Conservation (phyloP, 306 rosid species). For the Quercus dentata region DNA sequence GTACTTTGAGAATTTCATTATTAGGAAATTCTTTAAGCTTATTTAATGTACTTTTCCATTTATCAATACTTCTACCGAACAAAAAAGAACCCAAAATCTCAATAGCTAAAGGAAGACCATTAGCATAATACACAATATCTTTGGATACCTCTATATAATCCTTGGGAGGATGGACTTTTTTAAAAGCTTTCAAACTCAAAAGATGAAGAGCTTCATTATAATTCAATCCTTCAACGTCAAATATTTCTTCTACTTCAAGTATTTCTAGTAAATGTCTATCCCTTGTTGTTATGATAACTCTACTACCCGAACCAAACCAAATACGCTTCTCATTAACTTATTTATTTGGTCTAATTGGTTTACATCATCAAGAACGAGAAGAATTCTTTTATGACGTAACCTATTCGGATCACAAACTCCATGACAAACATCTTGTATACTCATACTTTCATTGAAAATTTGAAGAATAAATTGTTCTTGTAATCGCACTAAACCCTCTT, state of each 20-base stretch:
- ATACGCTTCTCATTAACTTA: too few species aligned
- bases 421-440: too few species aligned
- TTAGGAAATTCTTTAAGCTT: neutral
- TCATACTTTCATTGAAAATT: too few species aligned
- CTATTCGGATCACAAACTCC: too few species aligned
- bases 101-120: constrained; percentile 13
- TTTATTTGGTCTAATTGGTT: too few species aligned
- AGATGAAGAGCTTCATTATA: neutral
- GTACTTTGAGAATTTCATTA: neutral
- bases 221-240: neutral
- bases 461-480: too few species aligned
- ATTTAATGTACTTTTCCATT: constrained; percentile 17
- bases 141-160: neutral
- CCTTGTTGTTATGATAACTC: neutral
- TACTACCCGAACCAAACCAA: too few species aligned
- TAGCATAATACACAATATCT: neutral
- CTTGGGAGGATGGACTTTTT: neutral
- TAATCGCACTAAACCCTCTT: too few species aligned
- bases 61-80: neutral
- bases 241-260: neutral
- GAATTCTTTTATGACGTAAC: too few species aligned
- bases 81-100: constrained; percentile 1
- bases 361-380: too few species aligned
- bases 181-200: constrained; percentile 13
- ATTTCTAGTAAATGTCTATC: neutral